Percentiles rank a stretch among this genome's conserved stretches.
Conservation (phyloP, 495 filamentous ascomycete species). For the Penicillium crystallinum region DNA sequence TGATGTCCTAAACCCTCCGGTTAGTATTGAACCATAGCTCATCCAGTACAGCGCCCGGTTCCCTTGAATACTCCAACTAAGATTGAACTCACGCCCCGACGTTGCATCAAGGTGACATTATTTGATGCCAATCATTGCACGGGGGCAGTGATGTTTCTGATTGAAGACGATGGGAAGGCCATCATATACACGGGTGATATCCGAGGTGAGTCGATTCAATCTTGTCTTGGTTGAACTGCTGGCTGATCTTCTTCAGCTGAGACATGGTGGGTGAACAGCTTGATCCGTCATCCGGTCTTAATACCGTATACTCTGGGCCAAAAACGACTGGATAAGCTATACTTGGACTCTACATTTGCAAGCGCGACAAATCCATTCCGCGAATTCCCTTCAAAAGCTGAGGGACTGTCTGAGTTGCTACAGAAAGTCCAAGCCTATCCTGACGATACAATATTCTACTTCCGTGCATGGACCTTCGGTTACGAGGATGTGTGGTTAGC, state of each 20-base stretch:
- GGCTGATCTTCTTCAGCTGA: constrained; percentile 44
- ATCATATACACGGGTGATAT: constrained; percentile 93
- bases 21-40: background rate
- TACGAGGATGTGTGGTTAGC: constrained; percentile 91
- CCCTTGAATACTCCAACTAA: constrained; percentile 76
- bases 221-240: background rate
- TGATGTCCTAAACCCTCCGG: background rate
- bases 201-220: constrained; percentile 49
- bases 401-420: constrained; percentile 71
- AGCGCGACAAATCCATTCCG: constrained; percentile 39
- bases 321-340: constrained; percentile 69
- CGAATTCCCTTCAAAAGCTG: constrained; percentile 55
- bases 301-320: constrained; percentile 67
- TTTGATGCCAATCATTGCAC: constrained; percentile 91
- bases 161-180: constrained; percentile 70
- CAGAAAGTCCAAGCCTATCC: constrained; percentile 65
- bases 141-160: constrained; percentile 91
- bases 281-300: constrained; percentile 66
- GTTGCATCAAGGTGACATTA: constrained; percentile 70
- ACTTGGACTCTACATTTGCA: constrained; percentile 82
- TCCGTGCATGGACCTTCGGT: constrained; percentile 90
- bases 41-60: constrained; percentile 58
- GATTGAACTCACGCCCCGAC: constrained; percentile 66
- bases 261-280: constrained; percentile 59
- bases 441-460: constrained; percentile 71